phyloP scores from a whole-genome alignment of 1,139 yeast genomes.

The Yamadazyma sp. region DNA sequence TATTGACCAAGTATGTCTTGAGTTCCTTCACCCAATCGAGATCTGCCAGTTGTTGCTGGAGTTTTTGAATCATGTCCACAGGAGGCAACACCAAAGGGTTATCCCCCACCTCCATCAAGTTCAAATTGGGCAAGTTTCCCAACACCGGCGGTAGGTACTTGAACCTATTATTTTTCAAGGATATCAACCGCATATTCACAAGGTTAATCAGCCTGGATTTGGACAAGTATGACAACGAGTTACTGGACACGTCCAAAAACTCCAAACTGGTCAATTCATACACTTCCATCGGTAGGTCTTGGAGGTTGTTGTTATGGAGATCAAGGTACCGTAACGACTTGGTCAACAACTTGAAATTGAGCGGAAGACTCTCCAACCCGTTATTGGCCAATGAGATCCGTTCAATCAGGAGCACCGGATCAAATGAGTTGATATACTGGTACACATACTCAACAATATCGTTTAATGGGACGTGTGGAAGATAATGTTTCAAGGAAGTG shows the following conservation, averaged over 20 bases:
- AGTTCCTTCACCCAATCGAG: conserved; percentile 58
- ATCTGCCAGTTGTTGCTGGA: conserved; percentile 39
- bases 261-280: conserved; percentile 46
- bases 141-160: conserved; percentile 57
- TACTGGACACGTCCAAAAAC: conserved; percentile 67
- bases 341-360: conserved; percentile 45
- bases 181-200: conserved; percentile 53
- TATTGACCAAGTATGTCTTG: conserved; percentile 38
- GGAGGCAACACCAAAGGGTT: conserved; percentile 64
- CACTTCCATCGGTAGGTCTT: conserved; percentile 50
- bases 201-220: conserved; percentile 42
- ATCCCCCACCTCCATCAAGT: conserved; percentile 66
- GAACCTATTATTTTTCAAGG: conserved; percentile 62
- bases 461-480: conserved; percentile 12
- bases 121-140: conserved; percentile 52
- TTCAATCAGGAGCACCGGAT: conserved; percentile 44
- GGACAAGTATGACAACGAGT: conserved; percentile 43
- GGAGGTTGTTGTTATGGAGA: conserved; percentile 58
- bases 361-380: conserved; percentile 48
- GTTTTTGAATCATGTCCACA: conserved; percentile 31
- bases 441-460: conserved; percentile 28
- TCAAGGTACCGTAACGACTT: conserved; percentile 58
- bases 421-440: conserved; percentile 25
- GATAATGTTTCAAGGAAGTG: conserved; percentile 12
- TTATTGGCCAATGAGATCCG: conserved; percentile 57